Evolutionary conservation across 2,329 filamentous ascomycete genomes (phyloP).

Genomic region (Fusarium sp.): DNA sequence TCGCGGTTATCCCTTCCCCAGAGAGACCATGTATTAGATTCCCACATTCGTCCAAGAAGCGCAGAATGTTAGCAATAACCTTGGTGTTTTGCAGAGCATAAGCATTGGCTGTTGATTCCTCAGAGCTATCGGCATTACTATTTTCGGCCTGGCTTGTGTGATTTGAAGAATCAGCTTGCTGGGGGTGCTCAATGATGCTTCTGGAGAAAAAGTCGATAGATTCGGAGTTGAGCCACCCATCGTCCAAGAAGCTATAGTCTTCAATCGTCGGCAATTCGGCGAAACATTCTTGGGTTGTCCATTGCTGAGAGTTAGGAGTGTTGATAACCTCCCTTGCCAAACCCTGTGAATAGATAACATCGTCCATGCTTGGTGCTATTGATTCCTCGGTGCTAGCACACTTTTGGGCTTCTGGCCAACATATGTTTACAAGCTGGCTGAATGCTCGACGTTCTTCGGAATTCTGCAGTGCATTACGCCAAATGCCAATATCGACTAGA

Average conservation of each 20-base stretch:
- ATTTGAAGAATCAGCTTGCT: too few species aligned
- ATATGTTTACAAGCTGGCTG: fast-evolving
- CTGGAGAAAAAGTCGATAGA: too few species aligned
- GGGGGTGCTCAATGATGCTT: too few species aligned
- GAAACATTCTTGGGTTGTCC: too few species aligned
- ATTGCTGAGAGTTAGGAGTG: too few species aligned
- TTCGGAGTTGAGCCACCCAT: too few species aligned
- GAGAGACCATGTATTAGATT: not conserved
- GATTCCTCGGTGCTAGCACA: fast-evolving
- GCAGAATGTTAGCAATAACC: not conserved
- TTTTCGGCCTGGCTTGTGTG: not conserved
- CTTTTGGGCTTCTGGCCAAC: fast-evolving
- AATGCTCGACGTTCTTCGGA: not conserved
- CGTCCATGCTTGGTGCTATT: too few species aligned
- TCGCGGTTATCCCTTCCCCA: fast-evolving
- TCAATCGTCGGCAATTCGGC: too few species aligned
- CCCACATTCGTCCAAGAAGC: not conserved
- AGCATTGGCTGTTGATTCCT: not conserved
- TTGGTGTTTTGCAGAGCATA: not conserved
- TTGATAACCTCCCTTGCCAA: fast-evolving
- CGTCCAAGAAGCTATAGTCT: too few species aligned
- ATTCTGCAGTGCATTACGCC: not conserved
- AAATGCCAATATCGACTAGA: not conserved
- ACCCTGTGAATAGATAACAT: fast-evolving
- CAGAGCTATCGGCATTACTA: not conserved